Conservation (phyloP, 441 rosid species). For the Viola pubescens region DNA sequence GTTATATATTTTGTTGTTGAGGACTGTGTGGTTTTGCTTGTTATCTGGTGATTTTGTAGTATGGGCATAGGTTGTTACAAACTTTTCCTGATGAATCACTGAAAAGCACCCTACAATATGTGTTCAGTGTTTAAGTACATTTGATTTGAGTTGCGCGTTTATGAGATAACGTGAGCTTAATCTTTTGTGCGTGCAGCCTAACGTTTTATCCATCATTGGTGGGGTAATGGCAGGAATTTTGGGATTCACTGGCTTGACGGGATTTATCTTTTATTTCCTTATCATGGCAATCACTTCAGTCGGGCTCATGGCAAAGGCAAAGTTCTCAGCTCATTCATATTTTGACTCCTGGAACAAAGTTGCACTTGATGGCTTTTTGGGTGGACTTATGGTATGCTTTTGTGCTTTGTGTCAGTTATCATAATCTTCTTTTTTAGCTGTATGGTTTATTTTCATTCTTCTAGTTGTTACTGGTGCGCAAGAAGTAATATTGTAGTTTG, state of each 20-base stretch:
- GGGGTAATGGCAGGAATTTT: constrained; percentile 87
- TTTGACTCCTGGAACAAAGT: constrained; percentile 76
- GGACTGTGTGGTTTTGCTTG: too few species aligned
- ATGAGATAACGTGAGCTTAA: background rate
- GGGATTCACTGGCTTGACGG: constrained; percentile 78
- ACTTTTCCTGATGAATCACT: too few species aligned
- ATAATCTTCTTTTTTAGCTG: background rate
- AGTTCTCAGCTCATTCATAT: constrained; percentile 65
- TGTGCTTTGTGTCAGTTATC: too few species aligned
- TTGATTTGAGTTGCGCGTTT: background rate
- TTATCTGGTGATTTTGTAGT: too few species aligned
- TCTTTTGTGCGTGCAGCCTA: constrained; percentile 52
- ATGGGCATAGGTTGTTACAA: too few species aligned
- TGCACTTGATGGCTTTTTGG: constrained; percentile 70
- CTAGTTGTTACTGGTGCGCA: background rate
- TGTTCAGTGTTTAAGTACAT: background rate
- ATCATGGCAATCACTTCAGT: constrained; percentile 77
- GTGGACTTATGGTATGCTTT: constrained; percentile 78
- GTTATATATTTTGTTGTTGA: background rate
- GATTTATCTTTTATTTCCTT: constrained; percentile 73
- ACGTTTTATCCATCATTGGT: constrained; percentile 82
- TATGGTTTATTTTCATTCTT: background rate
- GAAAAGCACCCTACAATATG: too few species aligned
- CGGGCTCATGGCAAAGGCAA: constrained; percentile 77
- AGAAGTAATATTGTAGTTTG: background rate